Percentiles rank a stretch among this genome's conserved stretches.
These are phyloP conservation scores for Aureobasidium sp. DNA, from an alignment of 2,329 filamentous ascomycete species.

Conservation along the genomic window DNA sequence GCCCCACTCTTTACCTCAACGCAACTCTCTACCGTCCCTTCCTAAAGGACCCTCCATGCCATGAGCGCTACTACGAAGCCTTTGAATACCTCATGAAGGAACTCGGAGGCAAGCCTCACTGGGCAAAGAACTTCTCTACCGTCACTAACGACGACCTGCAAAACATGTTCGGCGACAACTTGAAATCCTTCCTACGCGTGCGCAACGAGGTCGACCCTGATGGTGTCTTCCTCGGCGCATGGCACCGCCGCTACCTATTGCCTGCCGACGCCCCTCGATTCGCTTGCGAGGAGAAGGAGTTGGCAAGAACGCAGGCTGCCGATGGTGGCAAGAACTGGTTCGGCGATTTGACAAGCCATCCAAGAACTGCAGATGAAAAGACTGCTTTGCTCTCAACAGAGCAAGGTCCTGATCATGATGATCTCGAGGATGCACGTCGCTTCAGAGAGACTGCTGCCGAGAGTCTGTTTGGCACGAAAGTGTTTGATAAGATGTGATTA, in stretches of 20 bases:
- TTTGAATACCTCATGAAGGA: conserved; percentile 90
- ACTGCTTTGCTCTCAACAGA: conserved; percentile 15
- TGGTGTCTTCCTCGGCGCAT: conserved; percentile 83
- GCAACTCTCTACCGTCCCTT: conserved; percentile 85
- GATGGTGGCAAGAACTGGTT: conserved; percentile 37
- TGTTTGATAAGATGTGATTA: conserved; percentile 33
- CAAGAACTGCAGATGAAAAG: conserved; percentile 14
- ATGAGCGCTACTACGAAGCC: conserved; percentile 71
- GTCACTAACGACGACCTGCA: conserved; percentile 50
- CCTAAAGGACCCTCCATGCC: conserved; percentile 66
- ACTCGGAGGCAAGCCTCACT: conserved; percentile 73
- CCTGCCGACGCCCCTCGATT: conserved; percentile 25
- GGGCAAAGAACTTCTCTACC: conserved; percentile 81
- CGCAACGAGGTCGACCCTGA: conserved; percentile 66
- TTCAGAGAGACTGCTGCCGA: conserved; percentile 18
- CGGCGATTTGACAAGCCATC: conserved; percentile 18
- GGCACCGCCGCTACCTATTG: conserved; percentile 67
- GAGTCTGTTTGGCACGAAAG: conserved; percentile 24
- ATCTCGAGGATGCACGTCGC: conserved; percentile 17
- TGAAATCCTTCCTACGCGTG: conserved; percentile 59
- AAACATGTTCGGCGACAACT: conserved; percentile 57
- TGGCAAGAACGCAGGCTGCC: conserved; percentile 25
- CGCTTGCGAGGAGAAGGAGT: conserved; percentile 38
- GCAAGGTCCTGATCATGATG: conserved; percentile 21
- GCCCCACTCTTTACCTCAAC: conserved; percentile 78